A percentile compares a stretch with the other conserved stretches of the same genome.
These are phyloP conservation scores for Xylaria arbuscula DNA, from an alignment of 2,329 filamentous ascomycete species.

Conservation along the genomic window DNA sequence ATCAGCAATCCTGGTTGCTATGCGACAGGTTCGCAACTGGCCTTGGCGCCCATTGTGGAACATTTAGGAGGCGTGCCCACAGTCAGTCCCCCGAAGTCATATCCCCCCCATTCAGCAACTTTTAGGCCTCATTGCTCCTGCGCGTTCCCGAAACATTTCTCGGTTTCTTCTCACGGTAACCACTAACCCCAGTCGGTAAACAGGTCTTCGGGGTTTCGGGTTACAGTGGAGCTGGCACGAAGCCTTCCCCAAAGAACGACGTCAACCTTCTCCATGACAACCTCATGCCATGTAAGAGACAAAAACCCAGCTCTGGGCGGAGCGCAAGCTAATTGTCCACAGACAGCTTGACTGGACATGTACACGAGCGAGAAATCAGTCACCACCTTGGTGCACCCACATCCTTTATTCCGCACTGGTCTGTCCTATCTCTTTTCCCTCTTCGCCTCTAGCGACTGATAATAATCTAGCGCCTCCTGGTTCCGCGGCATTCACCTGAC, in stretches of 20 bases:
- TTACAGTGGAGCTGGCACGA: constrained; percentile 94
- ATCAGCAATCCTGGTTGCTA: constrained; percentile 97
- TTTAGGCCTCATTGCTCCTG: too few relatives aligned
- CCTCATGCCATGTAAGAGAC: constrained; percentile 73
- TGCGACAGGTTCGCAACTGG: constrained; percentile 90
- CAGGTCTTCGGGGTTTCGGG: constrained; percentile 86
- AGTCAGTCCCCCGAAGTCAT: constrained; percentile 37
- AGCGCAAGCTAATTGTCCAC: constrained; percentile 11
- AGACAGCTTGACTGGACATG: constrained; percentile 87
- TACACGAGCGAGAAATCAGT: constrained; percentile 93
- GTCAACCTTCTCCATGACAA: constrained; percentile 85
- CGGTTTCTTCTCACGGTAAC: too few relatives aligned
- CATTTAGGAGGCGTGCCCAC: constrained; percentile 81
- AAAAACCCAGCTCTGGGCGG: neutral
- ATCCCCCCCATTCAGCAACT: too few relatives aligned
- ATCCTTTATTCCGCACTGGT: constrained; percentile 83
- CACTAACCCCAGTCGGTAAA: neutral
- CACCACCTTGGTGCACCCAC: constrained; percentile 78
- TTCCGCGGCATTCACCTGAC: constrained; percentile 96
- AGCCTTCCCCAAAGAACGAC: constrained; percentile 94
- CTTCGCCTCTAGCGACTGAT: constrained; percentile 8
- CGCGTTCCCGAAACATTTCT: too few relatives aligned
- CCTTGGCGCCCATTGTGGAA: constrained; percentile 83
- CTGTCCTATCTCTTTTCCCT: constrained; percentile 7
- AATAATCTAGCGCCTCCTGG: constrained; percentile 79